phyloP scores from a whole-genome alignment of 306 rosid species.

The Fragaria ananassa region DNA sequence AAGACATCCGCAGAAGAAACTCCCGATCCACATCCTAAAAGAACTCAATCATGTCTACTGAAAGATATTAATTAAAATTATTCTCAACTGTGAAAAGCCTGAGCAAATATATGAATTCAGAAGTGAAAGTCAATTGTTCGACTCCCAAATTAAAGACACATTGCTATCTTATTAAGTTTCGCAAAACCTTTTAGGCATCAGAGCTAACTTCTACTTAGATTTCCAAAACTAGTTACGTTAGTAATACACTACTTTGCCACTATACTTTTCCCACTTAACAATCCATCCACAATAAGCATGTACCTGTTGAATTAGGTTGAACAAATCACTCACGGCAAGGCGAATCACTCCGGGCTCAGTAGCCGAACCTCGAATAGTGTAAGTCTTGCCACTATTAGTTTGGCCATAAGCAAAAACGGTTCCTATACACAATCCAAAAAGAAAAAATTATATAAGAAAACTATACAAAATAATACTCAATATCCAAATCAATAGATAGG shows the following conservation, averaged over 20 bases:
- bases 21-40: conserved; percentile 73
- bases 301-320: conserved; percentile 63
- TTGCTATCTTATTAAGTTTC: neutral
- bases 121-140: neutral
- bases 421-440: conserved; percentile 40
- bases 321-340: conserved; percentile 69
- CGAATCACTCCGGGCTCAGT: conserved; percentile 88
- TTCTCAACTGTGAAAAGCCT: neutral
- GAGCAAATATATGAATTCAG: neutral
- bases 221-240: neutral
- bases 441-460: neutral
- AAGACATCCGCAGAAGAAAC: conserved; percentile 94
- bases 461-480: neutral
- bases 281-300: neutral
- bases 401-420: conserved; percentile 97
- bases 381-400: conserved; percentile 93
- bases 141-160: neutral
- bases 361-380: conserved; percentile 81
- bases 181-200: neutral
- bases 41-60: neutral
- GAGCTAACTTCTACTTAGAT: neutral
- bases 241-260: neutral
- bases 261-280: neutral
- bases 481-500: neutral
- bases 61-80: neutral